Base-by-base conservation (phyloP, 1,284 basidiomycete genomes). In the Moesziomyces antarcticus region DNA sequence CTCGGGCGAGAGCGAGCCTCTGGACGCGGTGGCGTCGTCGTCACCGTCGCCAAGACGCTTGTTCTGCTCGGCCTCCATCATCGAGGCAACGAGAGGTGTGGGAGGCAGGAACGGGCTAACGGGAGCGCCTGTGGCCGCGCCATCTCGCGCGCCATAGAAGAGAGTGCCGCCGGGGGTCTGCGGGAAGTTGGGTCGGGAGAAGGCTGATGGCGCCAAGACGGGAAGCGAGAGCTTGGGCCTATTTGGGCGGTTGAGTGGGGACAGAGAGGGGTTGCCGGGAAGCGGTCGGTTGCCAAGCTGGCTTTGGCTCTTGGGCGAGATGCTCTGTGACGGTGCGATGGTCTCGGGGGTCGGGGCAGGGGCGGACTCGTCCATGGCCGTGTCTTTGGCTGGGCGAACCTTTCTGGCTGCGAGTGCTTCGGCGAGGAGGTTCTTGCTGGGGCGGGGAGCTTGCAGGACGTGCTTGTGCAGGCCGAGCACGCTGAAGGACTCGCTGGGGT, bases 41-140 rank as follows among this genome's bases (percentile, higher is more conserved):
- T 53, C 51, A 43, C 14, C 48, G 16, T 52, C 49, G 22, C 20
- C 48, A 8, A 63, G 48, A 24, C 52, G 49, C 51, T 67, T 56
- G 55, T 18, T 51, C 55, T 67, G 68, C 50, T 77, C 70, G n/a
- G 46, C 56, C 48, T 73, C 64, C 65, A 73, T 65, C 61, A 73
- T 69, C 37, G 73, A 63, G 33, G 66, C 62, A 2, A 73, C 66
- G 7, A 81, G 64, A 6, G 79, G 79, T 3, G 79, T 81, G 3
- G 79, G 79, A 3, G 79, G 79, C 43, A 79, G 25, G 54, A 81
- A 81, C 40, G 79, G 79, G 54, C 79, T 81, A 43, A 77, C 61
- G 3, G 79, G 78, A 1, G 61, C 67, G 21, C 74, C 78, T 13
- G 67, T 71, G 11, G 78, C 78, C 9, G 79, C 79, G 22, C 79